These are phyloP conservation scores for Angomonas deanei DNA, from an alignment of 208 protist species.

Conservation along the genomic window DNA sequence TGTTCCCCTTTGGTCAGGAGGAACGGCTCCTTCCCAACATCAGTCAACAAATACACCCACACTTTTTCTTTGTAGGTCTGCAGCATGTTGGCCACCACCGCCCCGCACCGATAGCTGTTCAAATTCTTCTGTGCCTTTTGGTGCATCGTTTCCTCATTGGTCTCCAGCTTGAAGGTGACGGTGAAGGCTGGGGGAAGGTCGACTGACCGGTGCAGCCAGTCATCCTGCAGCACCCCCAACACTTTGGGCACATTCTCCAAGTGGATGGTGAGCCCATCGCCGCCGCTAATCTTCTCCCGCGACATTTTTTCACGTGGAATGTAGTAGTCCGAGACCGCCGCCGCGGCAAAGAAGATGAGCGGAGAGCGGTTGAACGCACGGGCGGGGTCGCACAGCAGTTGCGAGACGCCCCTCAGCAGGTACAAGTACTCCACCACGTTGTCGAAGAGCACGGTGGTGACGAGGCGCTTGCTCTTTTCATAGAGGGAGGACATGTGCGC, in stretches of 20 bases:
- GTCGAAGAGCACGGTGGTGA: slow-evolving; percentile 60
- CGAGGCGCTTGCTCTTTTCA: slow-evolving; percentile 20
- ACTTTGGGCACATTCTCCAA: slow-evolving; percentile 72
- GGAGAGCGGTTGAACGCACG: slow-evolving; percentile 15
- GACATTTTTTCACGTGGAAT: slow-evolving; percentile 50
- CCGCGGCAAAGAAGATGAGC: slow-evolving; percentile 68
- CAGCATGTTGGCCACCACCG: slow-evolving; percentile 80
- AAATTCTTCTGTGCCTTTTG: slow-evolving; percentile 71
- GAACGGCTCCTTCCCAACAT: slow-evolving; percentile 20
- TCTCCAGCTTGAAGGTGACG: slow-evolving; percentile 85
- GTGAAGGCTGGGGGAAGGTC: slow-evolving; percentile 19
- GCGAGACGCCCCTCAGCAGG: slow-evolving; percentile 41
- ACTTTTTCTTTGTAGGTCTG: slow-evolving; percentile 78
- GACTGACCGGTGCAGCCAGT: slow-evolving; percentile 41
- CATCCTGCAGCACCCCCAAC: slow-evolving; percentile 38
- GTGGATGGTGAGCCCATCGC: slow-evolving; percentile 51
- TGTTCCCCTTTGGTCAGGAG: slow-evolving; percentile 24
- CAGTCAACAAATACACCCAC: slow-evolving; percentile 45
- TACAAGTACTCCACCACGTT: slow-evolving; percentile 80
- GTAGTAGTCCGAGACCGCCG: slow-evolving; percentile 84
- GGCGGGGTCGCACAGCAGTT: slow-evolving; percentile 23
- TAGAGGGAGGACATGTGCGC: slow-evolving; percentile 21
- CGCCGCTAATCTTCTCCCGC: slow-evolving; percentile 73
- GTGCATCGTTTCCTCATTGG: slow-evolving; percentile 52
- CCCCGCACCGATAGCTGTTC: slow-evolving; percentile 52